These are phyloP conservation scores for Leptographium lundbergii DNA, from an alignment of 2,329 filamentous ascomycete genomes.

Conservation along the genomic window DNA sequence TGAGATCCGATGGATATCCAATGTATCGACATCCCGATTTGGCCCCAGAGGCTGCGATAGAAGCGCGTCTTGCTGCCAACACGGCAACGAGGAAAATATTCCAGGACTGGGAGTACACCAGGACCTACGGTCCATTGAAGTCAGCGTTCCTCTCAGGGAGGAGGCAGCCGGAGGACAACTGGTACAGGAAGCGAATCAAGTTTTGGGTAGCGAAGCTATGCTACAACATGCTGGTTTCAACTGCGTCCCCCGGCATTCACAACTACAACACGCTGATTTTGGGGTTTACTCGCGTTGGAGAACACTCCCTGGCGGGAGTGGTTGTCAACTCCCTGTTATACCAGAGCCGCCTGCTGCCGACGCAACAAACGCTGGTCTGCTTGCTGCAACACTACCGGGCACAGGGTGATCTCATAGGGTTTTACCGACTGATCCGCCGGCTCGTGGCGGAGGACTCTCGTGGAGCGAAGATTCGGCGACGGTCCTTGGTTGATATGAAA, in stretches of 20 bases:
- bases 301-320: constrained; percentile 36
- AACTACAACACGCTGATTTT: constrained; percentile 60
- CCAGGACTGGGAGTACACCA: constrained; percentile 12
- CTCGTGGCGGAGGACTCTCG: constrained; percentile 29
- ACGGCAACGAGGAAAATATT: constrained; percentile 16
- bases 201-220: constrained; percentile 30
- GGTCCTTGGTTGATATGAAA: constrained; percentile 10
- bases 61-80: constrained; percentile 14
- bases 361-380: constrained; percentile 33
- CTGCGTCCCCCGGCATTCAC: constrained; percentile 49
- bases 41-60: constrained; percentile 9
- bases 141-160: neutral
- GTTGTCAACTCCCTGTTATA: constrained; percentile 39
- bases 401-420: constrained; percentile 26
- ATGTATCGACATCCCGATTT: constrained; percentile 15
- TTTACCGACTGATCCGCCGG: constrained; percentile 31
- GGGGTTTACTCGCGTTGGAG: constrained; percentile 43
- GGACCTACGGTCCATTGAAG: neutral
- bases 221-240: constrained; percentile 54
- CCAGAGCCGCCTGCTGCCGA: constrained; percentile 30
- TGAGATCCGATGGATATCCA: constrained; percentile 22
- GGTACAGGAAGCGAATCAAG: constrained; percentile 8
- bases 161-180: neutral
- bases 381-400: constrained; percentile 37
- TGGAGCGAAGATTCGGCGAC: constrained; percentile 24